phyloP scores from a whole-genome alignment of 1,284 basidiomycete genomes.

The Melampsora larici-populina region DNA sequence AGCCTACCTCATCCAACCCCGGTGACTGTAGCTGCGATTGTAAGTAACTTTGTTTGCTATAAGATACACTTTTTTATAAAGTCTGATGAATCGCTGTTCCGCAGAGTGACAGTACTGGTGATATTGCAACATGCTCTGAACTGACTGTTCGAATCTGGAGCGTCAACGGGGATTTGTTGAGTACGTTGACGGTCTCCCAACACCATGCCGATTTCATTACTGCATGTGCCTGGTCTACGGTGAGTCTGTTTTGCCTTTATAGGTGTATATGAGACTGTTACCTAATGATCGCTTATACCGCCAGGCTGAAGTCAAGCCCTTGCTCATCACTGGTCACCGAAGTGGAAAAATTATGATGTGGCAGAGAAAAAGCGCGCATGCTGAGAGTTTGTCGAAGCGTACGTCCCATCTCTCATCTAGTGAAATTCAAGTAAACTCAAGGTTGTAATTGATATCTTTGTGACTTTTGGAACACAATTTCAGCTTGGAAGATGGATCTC shows the following conservation, averaged over 20 bases:
- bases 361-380: conserved; percentile 48
- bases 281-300: not conserved
- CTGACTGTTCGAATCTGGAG: conserved; percentile 70
- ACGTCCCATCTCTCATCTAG: no score
- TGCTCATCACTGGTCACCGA: conserved; percentile 51
- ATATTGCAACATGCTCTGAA: conserved; percentile 73
- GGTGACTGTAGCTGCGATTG: conserved; percentile 25
- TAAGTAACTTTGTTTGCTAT: conserved; percentile 53
- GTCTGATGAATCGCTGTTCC: not conserved
- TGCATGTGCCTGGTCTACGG: conserved; percentile 72
- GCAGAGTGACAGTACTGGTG: conserved; percentile 64
- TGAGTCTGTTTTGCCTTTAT: conserved; percentile 57
- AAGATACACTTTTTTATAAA: conserved; percentile 64
- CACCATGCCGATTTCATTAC: conserved; percentile 58
- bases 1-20: conserved; percentile 47
- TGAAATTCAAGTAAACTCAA: conserved; percentile 7
- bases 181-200: conserved; percentile 61
- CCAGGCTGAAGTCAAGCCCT: conserved; percentile 44
- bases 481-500: conserved; percentile 42
- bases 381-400: conserved; percentile 24
- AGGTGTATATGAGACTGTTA: not conserved
- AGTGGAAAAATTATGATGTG: conserved; percentile 49
- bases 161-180: conserved; percentile 72
- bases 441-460: conserved; percentile 14
- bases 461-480: not conserved